Evolutionary conservation across 331 rosid genomes (phyloP).

Genomic region (Spiraea crenata): DNA sequence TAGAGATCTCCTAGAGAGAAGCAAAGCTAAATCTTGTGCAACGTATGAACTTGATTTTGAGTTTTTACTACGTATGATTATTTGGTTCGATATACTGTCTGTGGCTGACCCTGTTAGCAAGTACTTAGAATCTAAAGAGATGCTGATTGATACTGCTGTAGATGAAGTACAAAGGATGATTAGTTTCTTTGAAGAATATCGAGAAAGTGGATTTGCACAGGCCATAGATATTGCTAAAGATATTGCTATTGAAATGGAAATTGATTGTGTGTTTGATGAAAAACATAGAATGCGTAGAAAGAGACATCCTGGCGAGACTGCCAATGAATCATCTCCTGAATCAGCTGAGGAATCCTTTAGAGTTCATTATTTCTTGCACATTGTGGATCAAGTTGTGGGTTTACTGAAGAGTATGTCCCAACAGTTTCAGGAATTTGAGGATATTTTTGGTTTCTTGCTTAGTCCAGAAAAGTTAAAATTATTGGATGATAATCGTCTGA

Average conservation of each 20-base stretch:
- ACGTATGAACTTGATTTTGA: conserved; percentile 11
- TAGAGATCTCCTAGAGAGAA: background rate
- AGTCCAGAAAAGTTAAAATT: background rate
- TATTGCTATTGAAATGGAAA: conserved; percentile 7
- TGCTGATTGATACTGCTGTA: conserved; percentile 11
- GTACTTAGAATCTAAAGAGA: conserved; percentile 14
- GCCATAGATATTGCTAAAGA: background rate
- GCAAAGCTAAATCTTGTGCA: background rate
- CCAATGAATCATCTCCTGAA: background rate
- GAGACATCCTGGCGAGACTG: background rate
- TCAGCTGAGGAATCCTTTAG: conserved; percentile 5
- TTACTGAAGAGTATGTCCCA: background rate
- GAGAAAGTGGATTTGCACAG: background rate
- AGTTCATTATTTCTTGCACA: background rate
- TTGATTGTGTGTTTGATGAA: background rate
- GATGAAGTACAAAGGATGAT: background rate
- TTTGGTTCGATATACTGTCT: conserved; percentile 19
- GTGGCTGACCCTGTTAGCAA: background rate
- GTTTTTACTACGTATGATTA: conserved; percentile 10
- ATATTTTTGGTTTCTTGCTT: conserved; percentile 13
- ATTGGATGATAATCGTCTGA: background rate
- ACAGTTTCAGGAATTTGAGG: conserved; percentile 12
- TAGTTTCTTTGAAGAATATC: background rate
- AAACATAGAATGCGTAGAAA: background rate
- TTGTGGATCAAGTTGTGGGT: background rate